Percentiles rank a stretch among this genome's conserved stretches.
These are phyloP conservation scores for Xerocomus amazonicus DNA, from an alignment of 1,284 basidiomycete genomes.

Conservation along the genomic window DNA sequence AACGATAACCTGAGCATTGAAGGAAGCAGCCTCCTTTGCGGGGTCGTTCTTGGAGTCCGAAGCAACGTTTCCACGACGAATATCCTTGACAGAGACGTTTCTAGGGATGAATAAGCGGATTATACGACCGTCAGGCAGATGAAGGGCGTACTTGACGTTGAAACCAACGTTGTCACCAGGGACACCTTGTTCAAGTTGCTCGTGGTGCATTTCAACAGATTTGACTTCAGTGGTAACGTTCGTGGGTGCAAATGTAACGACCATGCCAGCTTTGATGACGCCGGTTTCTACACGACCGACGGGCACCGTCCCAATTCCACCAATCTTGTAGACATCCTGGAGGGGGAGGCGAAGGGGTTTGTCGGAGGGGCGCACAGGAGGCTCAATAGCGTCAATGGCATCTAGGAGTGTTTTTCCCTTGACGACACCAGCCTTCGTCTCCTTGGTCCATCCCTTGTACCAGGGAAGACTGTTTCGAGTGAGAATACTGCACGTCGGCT, in stretches of 20 bases:
- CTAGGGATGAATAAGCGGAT: conserved; percentile 41
- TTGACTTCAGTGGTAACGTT: conserved; percentile 99
- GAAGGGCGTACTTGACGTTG: conserved; percentile 80
- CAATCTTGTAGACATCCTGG: conserved; percentile 99
- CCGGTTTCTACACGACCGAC: conserved; percentile 99
- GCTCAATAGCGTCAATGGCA: conserved; percentile 99
- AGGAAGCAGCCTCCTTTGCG: conserved; percentile 98
- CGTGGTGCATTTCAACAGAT: conserved; percentile 99
- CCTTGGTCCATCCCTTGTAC: conserved; percentile 99
- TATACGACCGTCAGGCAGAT: background rate
- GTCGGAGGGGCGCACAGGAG: conserved; percentile 94
- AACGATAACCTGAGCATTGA: conserved; percentile 99
- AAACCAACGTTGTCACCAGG: conserved; percentile 99
- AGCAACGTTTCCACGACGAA: conserved; percentile 98
- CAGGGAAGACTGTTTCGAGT: conserved; percentile 80
- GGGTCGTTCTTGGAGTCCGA: conserved; percentile 99
- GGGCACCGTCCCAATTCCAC: conserved; percentile 99
- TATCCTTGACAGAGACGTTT: conserved; percentile 99
- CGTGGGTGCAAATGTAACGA: conserved; percentile 94
- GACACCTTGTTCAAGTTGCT: conserved; percentile 91
- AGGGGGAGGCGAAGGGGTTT: conserved; percentile 99
- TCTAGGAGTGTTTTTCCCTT: conserved; percentile 99
- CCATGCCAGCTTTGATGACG: conserved; percentile 99
- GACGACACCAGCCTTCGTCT: conserved; percentile 87
- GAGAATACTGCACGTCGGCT: background rate